phyloP scores from a whole-genome alignment of 176 grass and related monocot genomes.

The Oryza australiensis region DNA sequence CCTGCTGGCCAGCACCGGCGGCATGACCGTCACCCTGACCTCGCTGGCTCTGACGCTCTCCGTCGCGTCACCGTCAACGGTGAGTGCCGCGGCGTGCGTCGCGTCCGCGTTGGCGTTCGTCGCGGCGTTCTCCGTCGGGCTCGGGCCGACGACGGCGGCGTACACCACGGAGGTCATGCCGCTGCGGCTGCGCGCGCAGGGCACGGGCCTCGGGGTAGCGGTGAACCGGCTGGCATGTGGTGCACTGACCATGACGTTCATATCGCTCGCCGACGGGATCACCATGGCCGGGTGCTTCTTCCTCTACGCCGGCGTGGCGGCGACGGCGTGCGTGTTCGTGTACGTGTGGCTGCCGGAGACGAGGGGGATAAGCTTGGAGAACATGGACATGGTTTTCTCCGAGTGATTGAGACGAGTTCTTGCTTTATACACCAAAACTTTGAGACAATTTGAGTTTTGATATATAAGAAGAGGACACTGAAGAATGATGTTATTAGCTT shows the following conservation, averaged over 20 bases:
- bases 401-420: not conserved
- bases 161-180: constrained; percentile 52
- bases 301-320: constrained; percentile 42
- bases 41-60: not conserved
- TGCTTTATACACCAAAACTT: no score
- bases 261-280: constrained; percentile 51
- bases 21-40: constrained; percentile 20
- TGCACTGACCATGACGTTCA: constrained; percentile 53
- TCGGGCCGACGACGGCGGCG: constrained; percentile 35
- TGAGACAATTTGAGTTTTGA: no score
- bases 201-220: constrained; percentile 22
- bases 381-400: constrained; percentile 47
- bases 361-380: constrained; percentile 46
- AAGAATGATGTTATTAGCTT: no score
- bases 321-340: constrained; percentile 30
- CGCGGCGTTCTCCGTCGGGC: constrained; percentile 48
- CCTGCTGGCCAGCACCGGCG: constrained; percentile 34
- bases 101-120: constrained; percentile 34
- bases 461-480: no score
- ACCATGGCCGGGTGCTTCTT: constrained; percentile 60
- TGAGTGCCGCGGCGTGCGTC: constrained; percentile 20
- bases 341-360: constrained; percentile 49
- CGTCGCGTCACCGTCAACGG: rapidly evolving
- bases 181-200: constrained; percentile 28
- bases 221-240: constrained; percentile 44